phyloP scores from a whole-genome alignment of 257 asterid genomes.

The Solanum raphanifolium region DNA sequence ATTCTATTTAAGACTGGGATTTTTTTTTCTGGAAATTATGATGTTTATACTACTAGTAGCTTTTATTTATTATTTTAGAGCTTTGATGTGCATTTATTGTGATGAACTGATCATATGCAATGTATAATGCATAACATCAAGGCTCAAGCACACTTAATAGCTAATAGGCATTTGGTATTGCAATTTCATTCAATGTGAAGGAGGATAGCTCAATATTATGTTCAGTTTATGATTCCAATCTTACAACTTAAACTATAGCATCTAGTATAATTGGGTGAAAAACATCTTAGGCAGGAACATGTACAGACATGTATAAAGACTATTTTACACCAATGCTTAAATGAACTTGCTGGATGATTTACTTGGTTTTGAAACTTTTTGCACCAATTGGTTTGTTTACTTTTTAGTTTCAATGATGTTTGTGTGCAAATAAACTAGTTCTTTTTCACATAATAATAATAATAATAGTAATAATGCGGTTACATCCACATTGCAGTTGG shows the following conservation, averaged over 20 bases:
- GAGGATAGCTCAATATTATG: neutral
- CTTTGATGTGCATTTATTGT: neutral
- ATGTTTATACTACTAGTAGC: neutral
- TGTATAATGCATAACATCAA: neutral
- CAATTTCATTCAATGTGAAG: neutral
- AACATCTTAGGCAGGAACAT: neutral
- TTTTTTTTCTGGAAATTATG: neutral
- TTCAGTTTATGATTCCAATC: neutral
- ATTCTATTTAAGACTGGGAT: neutral
- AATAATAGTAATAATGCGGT: neutral
- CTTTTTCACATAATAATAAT: neutral
- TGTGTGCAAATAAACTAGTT: neutral
- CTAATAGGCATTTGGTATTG: neutral
- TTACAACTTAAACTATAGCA: neutral
- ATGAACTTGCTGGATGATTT: neutral
- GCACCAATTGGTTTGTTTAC: neutral
- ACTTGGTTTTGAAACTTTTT: neutral
- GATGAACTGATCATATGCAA: neutral
- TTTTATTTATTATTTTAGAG: neutral
- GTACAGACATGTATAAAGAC: neutral
- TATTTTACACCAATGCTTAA: neutral
- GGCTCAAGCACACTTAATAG: neutral
- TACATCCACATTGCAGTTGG: constrained; percentile 8
- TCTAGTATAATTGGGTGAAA: neutral
- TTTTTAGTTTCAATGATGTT: neutral